phyloP scores from a whole-genome alignment of 2,329 filamentous ascomycete genomes.

The Colletotrichum sp. region DNA sequence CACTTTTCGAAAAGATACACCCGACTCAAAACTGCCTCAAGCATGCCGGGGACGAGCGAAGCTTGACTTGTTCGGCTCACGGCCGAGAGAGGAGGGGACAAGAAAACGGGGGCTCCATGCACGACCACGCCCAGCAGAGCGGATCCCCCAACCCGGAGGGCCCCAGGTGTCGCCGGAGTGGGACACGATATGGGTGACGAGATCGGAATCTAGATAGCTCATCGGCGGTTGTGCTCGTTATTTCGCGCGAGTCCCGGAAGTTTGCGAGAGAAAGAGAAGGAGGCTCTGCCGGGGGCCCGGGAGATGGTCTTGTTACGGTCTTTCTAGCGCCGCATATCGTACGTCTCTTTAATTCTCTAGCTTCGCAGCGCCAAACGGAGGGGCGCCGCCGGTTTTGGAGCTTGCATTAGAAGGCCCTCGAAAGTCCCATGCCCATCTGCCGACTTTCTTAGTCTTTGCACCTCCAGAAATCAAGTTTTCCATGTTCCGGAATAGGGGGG shows the following conservation, averaged over 20 bases:
- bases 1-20: neutral
- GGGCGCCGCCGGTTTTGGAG: neutral
- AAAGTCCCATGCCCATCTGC: neutral
- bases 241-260: neutral
- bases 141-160: neutral
- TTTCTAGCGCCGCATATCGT: neutral
- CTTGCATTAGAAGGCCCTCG: neutral
- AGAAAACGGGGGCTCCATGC: neutral
- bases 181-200: neutral
- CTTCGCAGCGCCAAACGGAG: neutral
- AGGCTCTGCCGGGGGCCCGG: constrained; percentile 12
- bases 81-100: neutral
- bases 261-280: neutral
- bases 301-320: neutral
- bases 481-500: neutral
- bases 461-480: constrained; percentile 3
- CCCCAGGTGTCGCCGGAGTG: neutral
- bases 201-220: constrained; percentile 9
- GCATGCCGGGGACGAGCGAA: neutral
- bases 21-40: neutral
- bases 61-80: neutral
- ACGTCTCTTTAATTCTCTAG: neutral
- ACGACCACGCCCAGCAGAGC: neutral
- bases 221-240: neutral
- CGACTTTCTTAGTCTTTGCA: neutral